Base-by-base conservation (phyloP, 116 monocot species). In the Iris pallida region DNA sequence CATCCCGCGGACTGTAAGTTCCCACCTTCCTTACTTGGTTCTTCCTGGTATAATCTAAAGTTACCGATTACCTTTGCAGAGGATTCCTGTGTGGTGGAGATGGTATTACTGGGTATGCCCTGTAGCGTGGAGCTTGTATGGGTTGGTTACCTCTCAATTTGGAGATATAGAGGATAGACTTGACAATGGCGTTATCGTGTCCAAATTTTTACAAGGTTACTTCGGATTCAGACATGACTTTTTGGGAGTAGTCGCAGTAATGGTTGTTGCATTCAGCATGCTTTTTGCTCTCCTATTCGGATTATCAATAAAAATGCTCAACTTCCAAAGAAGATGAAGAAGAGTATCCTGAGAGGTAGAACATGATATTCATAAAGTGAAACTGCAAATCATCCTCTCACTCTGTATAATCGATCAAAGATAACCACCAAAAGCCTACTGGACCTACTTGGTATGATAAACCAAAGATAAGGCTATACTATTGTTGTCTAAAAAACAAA, bases 321-420 rank as follows among this genome's bases (percentile, higher is more conserved):
- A 74, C 51, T 79, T 74, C 70, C 74, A 79, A 59, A 79, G 63
- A 56, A 79, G 79, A 79, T 79, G 16, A 59, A 61, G n/a, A n/a
- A n/a, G n/a, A n/a, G n/a, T n/a, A n/a, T n/a, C n/a, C n/a, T n/a
- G n/a, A n/a, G n/a, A n/a, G n/a, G n/a, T n/a, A n/a, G n/a, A n/a
- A n/a, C n/a, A n/a, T n/a, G n/a, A n/a, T n/a, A n/a, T n/a, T n/a
- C n/a, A n/a, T n/a, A n/a, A n/a, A n/a, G n/a, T n/a, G n/a, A n/a
- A n/a, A n/a, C n/a, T n/a, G n/a, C n/a, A n/a, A n/a, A n/a, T n/a
- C n/a, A n/a, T n/a, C n/a, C n/a, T n/a, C n/a, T n/a, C n/a, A n/a
- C n/a, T n/a, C n/a, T n/a, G n/a, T n/a, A n/a, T n/a, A n/a, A n/a
- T n/a, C n/a, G n/a, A n/a, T n/a, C n/a, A n/a, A n/a, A n/a, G n/a